Evolutionary conservation across 164 flowering plant species (phyloP), one percentile per base, ranked within the genome.

Genomic region (Litsea cubeba): DNA sequence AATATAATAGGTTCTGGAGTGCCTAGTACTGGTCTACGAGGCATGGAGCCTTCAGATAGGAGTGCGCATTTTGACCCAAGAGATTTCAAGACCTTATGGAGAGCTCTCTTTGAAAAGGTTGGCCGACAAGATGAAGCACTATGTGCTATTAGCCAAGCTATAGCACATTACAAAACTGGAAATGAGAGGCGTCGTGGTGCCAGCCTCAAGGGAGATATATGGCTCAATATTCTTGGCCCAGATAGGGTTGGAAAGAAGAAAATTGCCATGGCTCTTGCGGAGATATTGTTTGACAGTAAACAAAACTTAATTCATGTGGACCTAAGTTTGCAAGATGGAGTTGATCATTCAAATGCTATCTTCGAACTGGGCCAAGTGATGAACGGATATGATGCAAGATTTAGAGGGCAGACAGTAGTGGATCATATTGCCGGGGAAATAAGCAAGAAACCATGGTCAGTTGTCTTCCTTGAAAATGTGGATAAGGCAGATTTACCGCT

Each of bases 401-500:
- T 84, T 30, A 80, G 97, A 78, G 95, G 97, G 60, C 89, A 89
- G 84, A 94, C 89, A 10, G 78, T 77, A n/a, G 85, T 90, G 71
- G 99, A 91, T 82, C 81, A 74, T 70, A 80, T 96, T 74, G 91
- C 87, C 1, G 88, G 77, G 35, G 91, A 90, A 74, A 70, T 93
- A 69, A 69, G 82, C 74, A 89, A 82, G 86, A 90, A 82, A 67
- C 97, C 94, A 10, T 68, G 75, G 35, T 84, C 91, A 5, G 83
- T 96, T 74, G 95, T 96, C 30, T 89, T 89, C 78, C 89, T 96
- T 62, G 98, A 93, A 76, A 90, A 94, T 80, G 82, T 92, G 11
- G 93, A 88, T 46, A 83, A 84, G 78, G 95, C 97, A 32, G 97
- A 94, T 86, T 18, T 79, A 8, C 74, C 77, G 75, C 84, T 76